These are phyloP conservation scores for Mycena olivaceomarginata DNA, from an alignment of 768 basidiomycete species.

Conservation along the genomic window DNA sequence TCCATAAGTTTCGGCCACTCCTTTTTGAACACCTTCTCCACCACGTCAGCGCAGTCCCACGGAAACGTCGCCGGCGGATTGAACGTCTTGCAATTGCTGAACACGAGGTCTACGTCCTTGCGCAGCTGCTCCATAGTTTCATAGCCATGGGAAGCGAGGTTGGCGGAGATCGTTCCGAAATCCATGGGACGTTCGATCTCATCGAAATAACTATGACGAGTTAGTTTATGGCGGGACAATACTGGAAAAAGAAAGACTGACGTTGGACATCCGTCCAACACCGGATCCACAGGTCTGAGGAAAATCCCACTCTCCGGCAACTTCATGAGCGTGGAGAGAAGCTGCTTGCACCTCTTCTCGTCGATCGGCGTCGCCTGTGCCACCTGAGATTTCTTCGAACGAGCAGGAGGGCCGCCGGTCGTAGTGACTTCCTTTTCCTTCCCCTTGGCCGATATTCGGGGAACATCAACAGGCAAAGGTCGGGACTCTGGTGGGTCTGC, in stretches of 20 bases:
- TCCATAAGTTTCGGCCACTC: constrained; percentile 91
- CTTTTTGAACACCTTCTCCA: constrained; percentile 86
- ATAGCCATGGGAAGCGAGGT: constrained; percentile 82
- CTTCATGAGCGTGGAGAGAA: constrained; percentile 76
- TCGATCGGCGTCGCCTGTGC: constrained; percentile 74
- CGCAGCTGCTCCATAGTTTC: constrained; percentile 88
- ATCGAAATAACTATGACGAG: constrained; percentile 84
- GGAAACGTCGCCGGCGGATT: constrained; percentile 91
- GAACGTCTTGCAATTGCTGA: constrained; percentile 94
- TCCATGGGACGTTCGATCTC: constrained; percentile 97
- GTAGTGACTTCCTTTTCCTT: constrained; percentile 80
- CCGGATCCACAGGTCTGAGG: constrained; percentile 88
- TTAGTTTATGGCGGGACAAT: constrained; percentile 23
- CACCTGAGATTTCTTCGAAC: constrained; percentile 61
- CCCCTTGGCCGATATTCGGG: constrained; percentile 75
- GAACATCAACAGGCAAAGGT: constrained; percentile 51
- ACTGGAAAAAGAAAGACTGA: constrained; percentile 63
- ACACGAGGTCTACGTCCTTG: constrained; percentile 87
- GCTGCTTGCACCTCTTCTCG: constrained; percentile 88
- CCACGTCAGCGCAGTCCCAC: constrained; percentile 78
- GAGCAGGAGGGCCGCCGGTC: constrained; percentile 57
- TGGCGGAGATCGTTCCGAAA: constrained; percentile 86
- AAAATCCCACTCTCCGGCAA: constrained; percentile 86
- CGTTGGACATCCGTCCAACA: constrained; percentile 92
- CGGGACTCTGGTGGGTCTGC: constrained; percentile 46